Conservation (phyloP, 306 rosid species). For the Potentilla sterilis region DNA sequence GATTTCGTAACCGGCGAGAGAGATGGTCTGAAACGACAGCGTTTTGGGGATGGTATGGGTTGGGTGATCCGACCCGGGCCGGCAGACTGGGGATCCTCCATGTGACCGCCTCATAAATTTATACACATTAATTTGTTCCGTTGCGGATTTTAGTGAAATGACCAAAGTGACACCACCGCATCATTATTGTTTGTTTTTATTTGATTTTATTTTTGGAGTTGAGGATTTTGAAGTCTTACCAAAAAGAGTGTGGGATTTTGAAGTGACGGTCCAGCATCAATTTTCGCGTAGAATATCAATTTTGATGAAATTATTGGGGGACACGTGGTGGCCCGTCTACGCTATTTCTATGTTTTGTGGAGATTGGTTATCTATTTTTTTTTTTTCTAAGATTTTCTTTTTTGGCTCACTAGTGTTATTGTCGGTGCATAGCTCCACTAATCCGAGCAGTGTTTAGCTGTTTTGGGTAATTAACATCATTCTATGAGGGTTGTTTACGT, state of each 20-base stretch:
- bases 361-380: no score
- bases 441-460: not conserved
- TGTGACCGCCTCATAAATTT: slow-evolving; percentile 43
- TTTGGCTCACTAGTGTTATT: not conserved
- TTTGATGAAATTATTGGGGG: not conserved
- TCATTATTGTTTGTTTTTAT: not conserved
- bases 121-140: slow-evolving; percentile 25
- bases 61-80: slow-evolving; percentile 42
- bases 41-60: not conserved
- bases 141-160: slow-evolving; percentile 13
- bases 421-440: not conserved
- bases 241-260: slow-evolving; percentile 2
- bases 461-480: not conserved
- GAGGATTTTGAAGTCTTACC: not conserved
- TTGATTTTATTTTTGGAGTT: not conserved
- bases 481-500: no score
- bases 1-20: slow-evolving; percentile 44
- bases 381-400: no score
- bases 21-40: slow-evolving; percentile 25
- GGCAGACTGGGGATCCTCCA: slow-evolving; percentile 54
- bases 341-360: not conserved
- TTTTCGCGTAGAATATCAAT: not conserved
- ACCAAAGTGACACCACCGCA: slow-evolving; percentile 18
- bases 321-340: not conserved
- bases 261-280: slow-evolving; percentile 43